phyloP scores from a whole-genome alignment of 345 rosid species.

The Hevea brasiliensis region DNA sequence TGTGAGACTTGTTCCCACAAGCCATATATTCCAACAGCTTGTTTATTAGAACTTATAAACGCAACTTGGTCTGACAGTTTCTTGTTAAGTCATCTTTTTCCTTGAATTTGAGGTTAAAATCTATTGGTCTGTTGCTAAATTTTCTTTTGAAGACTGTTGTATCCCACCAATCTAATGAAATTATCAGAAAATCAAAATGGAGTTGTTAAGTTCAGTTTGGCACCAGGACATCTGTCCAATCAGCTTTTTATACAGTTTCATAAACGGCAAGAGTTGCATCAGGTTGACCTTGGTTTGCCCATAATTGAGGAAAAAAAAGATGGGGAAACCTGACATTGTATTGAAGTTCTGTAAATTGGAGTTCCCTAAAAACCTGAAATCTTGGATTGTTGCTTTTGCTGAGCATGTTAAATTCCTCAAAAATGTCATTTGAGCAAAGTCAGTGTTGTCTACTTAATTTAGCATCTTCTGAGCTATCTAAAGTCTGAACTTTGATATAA shows the following conservation, averaged over 20 bases:
- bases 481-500: background rate
- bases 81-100: background rate
- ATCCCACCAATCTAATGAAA: background rate
- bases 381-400: conserved; percentile 6
- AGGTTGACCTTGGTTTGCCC: too few relatives aligned
- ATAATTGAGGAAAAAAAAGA: too few relatives aligned
- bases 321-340: too few relatives aligned
- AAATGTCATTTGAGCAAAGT: conserved; percentile 1
- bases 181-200: background rate
- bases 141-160: background rate
- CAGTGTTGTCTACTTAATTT: background rate
- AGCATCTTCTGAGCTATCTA: conserved; percentile 4
- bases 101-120: background rate
- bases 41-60: background rate
- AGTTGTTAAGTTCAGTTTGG: background rate
- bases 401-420: background rate
- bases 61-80: background rate
- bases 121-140: background rate
- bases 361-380: too few relatives aligned
- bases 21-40: too few relatives aligned
- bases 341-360: too few relatives aligned
- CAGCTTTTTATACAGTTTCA: too few relatives aligned
- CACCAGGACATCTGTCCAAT: background rate
- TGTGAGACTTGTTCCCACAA: too few relatives aligned
- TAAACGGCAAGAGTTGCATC: too few relatives aligned